Conservation (phyloP, 83 land plant species). For the Picea abies region DNA sequence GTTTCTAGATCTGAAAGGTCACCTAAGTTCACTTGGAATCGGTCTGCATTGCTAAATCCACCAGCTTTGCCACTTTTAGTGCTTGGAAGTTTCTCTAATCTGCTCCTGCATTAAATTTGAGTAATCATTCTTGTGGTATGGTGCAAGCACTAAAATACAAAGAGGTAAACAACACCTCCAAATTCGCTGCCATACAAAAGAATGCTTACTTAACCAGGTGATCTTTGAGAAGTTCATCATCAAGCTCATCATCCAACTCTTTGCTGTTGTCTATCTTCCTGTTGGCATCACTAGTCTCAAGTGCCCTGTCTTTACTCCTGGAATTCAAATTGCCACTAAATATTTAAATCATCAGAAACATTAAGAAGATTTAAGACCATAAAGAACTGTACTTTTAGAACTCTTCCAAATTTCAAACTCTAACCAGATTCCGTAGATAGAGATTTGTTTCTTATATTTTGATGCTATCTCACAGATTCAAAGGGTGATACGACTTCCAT, state of each 20-base stretch:
- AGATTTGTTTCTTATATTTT: too few species aligned
- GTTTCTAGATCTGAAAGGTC: background rate
- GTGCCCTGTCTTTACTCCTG: background rate
- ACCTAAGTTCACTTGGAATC: background rate
- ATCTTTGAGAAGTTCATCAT: background rate
- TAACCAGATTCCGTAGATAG: too few species aligned
- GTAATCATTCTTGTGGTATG: background rate
- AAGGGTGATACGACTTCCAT: too few species aligned
- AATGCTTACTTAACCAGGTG: background rate
- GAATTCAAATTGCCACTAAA: background rate
- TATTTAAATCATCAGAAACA: background rate
- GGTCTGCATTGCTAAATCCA: background rate
- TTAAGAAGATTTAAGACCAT: background rate
- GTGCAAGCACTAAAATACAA: background rate
- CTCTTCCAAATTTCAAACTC: too few species aligned
- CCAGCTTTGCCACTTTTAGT: constrained; percentile 7
- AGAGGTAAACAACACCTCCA: background rate
- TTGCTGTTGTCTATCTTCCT: background rate
- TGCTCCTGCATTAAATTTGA: constrained; percentile 3
- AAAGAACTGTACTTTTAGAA: background rate
- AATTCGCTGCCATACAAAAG: background rate
- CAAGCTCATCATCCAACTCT: background rate
- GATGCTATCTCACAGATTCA: too few species aligned
- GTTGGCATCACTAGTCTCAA: background rate
- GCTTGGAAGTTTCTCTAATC: background rate